A percentile compares a stretch with the other conserved stretches of the same genome.
phyloP scores from a whole-genome alignment of 2,329 filamentous ascomycete genomes.

The Cladosporium sphaerospermum region DNA sequence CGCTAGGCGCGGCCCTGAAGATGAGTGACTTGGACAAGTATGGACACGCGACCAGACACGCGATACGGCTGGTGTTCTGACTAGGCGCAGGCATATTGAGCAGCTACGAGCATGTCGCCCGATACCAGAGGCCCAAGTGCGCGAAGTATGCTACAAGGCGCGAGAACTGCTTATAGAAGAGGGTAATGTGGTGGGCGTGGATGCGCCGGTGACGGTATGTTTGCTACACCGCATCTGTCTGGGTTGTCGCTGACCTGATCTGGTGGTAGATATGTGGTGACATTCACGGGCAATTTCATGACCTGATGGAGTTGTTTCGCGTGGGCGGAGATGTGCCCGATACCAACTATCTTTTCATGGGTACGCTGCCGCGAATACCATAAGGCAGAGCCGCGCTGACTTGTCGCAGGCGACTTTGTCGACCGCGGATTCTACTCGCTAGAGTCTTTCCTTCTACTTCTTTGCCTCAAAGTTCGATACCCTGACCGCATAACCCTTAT shows the following conservation, averaged over 20 bases:
- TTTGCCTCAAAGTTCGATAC: slow-evolving; percentile 95
- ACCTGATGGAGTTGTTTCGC: slow-evolving; percentile 92
- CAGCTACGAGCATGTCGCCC: slow-evolving; percentile 92
- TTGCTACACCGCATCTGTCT: not conserved
- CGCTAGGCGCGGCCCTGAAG: slow-evolving; percentile 7
- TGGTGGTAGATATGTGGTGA: slow-evolving; percentile 75
- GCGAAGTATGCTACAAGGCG: slow-evolving; percentile 95
- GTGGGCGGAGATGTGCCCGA: slow-evolving; percentile 91
- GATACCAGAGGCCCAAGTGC: slow-evolving; percentile 90
- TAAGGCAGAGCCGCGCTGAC: slow-evolving; percentile 20
- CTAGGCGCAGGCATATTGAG: slow-evolving; percentile 70
- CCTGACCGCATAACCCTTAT: slow-evolving; percentile 96
- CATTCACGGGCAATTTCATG: slow-evolving; percentile 94
- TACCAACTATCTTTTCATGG: slow-evolving; percentile 97
- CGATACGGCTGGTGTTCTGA: slow-evolving; percentile 10
- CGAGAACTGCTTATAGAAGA: slow-evolving; percentile 95
- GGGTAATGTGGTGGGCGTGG: slow-evolving; percentile 91
- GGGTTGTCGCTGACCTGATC: slow-evolving; percentile 11
- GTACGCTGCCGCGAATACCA: slow-evolving; percentile 34
- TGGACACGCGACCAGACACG: slow-evolving; percentile 21
- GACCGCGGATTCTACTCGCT: slow-evolving; percentile 97
- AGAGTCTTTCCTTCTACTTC: slow-evolving; percentile 89
- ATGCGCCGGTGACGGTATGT: slow-evolving; percentile 83
- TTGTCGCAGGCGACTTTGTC: slow-evolving; percentile 76
- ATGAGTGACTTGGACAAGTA: slow-evolving; percentile 97